Evolutionary conservation across 768 basidiomycete genomes (phyloP), one percentile per base, ranked within the genome.

Genomic region (Rhodotorula sphaerocarpa): DNA sequence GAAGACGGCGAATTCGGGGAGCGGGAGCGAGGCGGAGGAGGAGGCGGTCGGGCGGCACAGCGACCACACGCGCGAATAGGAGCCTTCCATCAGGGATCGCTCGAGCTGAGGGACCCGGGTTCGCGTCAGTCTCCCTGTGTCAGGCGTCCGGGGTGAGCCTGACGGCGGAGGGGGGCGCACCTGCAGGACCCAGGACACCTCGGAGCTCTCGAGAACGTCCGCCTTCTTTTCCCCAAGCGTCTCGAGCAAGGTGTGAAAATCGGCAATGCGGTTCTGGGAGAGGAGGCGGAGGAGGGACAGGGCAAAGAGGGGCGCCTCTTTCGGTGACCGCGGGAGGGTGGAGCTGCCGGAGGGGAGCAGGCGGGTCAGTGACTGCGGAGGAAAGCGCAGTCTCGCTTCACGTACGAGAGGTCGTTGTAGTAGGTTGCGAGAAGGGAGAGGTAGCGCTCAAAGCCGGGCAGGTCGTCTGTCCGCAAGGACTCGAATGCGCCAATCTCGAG

Each of bases 11-110:
- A 95, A 95, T 74, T 97, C 93, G 66, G 90, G 20, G 16, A 60
- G 53, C 4, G 67, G 67, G 44, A 69, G 63, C 0, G 39, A 1
- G 21, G 59, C 33, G 23, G 58, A 31, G 23, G 39, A 27, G 42
- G 39, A 16, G 1, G 61, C 44, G 7, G 50, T 31, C 14, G 57
- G 43, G 31, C 50, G 56, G 68, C 91, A 83, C 42, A 92, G 92
- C 72, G 87, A 84, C 88, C 92, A 99, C 16, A 96, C 93, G 75
- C 93, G 93, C 76, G 88, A 90, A 75, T 97, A 99, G 71, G 87
- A 87, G 43, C 93, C 93, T 75, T 97, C 93, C 93, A 99, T 99
- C 48, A 97, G 81, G 88, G 92, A 96, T 53, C 87, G 81, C 75
- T 99, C 93, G 64, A 92, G 83, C 74, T 91, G 82, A 80, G 72